phyloP scores from a whole-genome alignment of 768 basidiomycete species.

The Tremella yokohamensis region DNA sequence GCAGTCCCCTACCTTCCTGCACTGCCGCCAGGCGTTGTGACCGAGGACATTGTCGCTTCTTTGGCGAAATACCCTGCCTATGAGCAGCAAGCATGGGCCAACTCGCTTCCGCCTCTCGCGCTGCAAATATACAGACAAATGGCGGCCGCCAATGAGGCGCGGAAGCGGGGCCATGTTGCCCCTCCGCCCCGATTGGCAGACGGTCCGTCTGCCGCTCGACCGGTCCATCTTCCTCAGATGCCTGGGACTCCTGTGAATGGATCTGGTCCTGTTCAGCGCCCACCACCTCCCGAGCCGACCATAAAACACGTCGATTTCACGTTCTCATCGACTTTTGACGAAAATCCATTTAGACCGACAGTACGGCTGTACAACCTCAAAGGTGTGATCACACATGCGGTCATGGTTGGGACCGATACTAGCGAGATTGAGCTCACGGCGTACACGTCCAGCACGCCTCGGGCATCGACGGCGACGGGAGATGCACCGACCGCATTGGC shows the following conservation, averaged over 20 bases:
- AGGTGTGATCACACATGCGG: conserved; percentile 42
- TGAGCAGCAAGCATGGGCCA: conserved; percentile 40
- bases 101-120: conserved; percentile 24
- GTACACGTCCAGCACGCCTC: conserved; percentile 18
- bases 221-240: neutral
- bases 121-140: conserved; percentile 35
- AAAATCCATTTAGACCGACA: conserved; percentile 15
- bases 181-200: conserved; percentile 12
- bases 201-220: conserved; percentile 12
- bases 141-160: conserved; percentile 28
- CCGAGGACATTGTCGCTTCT: conserved; percentile 41
- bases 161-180: conserved; percentile 12
- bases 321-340: conserved; percentile 19
- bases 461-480: neutral
- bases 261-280: neutral
- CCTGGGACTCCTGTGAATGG: too few species aligned
- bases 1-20: conserved; percentile 26
- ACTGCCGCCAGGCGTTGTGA: conserved; percentile 39
- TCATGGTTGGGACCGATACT: conserved; percentile 32
- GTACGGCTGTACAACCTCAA: conserved; percentile 42
- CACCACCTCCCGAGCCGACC: conserved; percentile 28
- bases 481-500: neutral
- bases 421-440: conserved; percentile 43
- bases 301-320: conserved; percentile 40
- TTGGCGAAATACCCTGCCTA: conserved; percentile 35